These are phyloP conservation scores for Yamadazyma epiphylla DNA, from an alignment of 1,139 yeast species.

Conservation along the genomic window DNA sequence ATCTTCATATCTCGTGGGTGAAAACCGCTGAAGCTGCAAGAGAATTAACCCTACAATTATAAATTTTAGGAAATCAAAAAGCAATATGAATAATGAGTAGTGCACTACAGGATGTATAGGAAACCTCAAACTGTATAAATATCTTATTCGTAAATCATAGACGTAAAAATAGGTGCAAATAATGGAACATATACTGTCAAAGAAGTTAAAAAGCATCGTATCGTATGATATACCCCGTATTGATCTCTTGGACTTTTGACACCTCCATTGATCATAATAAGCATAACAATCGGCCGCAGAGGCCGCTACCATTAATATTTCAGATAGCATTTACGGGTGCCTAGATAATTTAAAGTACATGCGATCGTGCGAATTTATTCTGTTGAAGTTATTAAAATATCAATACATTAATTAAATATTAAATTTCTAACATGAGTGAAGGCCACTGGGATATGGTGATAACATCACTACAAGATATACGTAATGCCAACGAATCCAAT, in stretches of 20 bases:
- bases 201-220: slow-evolving; percentile 13
- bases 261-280: slow-evolving; percentile 14
- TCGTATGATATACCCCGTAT: slow-evolving; percentile 30
- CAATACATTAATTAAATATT: too few relatives aligned
- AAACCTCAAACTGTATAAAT: slow-evolving; percentile 8
- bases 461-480: slow-evolving; percentile 64
- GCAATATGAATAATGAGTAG: slow-evolving; percentile 5
- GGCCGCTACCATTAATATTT: slow-evolving; percentile 10
- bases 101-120: slow-evolving; percentile 17
- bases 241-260: slow-evolving; percentile 18
- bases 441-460: slow-evolving; percentile 69
- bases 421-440: slow-evolving; percentile 18
- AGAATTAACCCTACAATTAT: slow-evolving; percentile 11
- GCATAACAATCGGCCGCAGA: slow-evolving; percentile 9
- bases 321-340: too few relatives aligned
- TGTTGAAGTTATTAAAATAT: too few relatives aligned
- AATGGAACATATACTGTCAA: slow-evolving; percentile 11
- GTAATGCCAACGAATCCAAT: slow-evolving; percentile 54
- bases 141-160: slow-evolving; percentile 1
- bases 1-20: slow-evolving; percentile 16
- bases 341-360: too few relatives aligned
- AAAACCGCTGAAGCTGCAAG: slow-evolving; percentile 15
- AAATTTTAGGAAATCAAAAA: slow-evolving; percentile 13
- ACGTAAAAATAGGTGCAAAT: slow-evolving; percentile 14
- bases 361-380: too few relatives aligned